phyloP scores from a whole-genome alignment of 1,139 yeast genomes.

The Debaryomyces robertsiae region DNA sequence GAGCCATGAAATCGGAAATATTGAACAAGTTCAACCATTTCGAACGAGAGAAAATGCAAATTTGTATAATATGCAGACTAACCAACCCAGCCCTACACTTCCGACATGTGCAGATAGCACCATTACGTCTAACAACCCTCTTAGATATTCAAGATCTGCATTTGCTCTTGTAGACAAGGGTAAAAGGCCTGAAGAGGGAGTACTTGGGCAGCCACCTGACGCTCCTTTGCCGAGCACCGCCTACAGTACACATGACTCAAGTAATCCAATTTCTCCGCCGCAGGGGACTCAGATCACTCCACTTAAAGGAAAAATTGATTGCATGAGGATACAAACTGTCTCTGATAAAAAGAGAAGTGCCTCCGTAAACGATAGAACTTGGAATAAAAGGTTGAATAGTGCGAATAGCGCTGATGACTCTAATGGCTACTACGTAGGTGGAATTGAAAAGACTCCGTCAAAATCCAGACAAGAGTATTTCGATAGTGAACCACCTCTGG shows the following conservation, averaged over 20 bases:
- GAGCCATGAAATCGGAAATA: no score
- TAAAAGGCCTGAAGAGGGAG: constrained; percentile 11
- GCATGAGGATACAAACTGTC: constrained; percentile 16
- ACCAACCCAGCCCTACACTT: background rate
- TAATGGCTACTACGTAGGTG: background rate
- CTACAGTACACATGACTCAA: constrained; percentile 12
- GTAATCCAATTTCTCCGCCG: constrained; percentile 1
- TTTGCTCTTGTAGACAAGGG: constrained; percentile 17
- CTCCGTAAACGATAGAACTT: constrained; percentile 10
- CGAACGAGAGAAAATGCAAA: no score
- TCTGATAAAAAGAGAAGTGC: constrained; percentile 15
- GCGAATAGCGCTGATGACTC: background rate
- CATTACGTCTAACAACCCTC: background rate
- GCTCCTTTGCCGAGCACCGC: constrained; percentile 25
- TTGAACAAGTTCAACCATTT: no score
- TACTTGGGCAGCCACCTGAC: constrained; percentile 22
- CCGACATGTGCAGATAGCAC: background rate
- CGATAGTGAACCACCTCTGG: background rate
- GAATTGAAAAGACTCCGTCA: constrained; percentile 3
- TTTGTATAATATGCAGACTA: no score
- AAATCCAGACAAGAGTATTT: constrained; percentile 2
- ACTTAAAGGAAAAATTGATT: constrained; percentile 18
- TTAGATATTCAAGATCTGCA: constrained; percentile 20
- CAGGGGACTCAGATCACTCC: constrained; percentile 16
- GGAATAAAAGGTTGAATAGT: constrained; percentile 10